Evolutionary conservation across 2,329 filamentous ascomycete species (phyloP).

Genomic region (Magnaporthiopsis incrustans): DNA sequence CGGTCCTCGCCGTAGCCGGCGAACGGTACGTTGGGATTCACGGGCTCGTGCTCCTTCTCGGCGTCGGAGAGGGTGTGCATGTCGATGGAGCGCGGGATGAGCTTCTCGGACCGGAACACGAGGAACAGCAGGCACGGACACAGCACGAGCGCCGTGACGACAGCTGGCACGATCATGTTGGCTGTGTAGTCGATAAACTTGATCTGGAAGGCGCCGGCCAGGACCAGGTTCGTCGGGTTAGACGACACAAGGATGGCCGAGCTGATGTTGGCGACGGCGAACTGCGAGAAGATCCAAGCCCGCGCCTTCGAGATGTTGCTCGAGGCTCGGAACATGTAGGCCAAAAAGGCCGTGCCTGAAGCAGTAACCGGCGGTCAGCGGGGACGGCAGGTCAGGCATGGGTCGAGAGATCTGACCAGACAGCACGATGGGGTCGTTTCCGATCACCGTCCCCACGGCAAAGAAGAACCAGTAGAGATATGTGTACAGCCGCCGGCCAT

Average conservation of each 20-base stretch:
- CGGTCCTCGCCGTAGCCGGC: slow-evolving; percentile 45
- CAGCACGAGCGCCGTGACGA: slow-evolving; percentile 58
- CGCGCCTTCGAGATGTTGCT: slow-evolving; percentile 63
- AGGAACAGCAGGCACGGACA: slow-evolving; percentile 65
- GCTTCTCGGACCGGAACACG: slow-evolving; percentile 54
- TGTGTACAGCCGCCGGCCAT: slow-evolving; percentile 60
- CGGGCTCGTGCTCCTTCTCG: slow-evolving; percentile 43
- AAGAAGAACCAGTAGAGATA: slow-evolving; percentile 71
- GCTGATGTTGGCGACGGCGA: slow-evolving; percentile 63
- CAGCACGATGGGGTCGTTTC: slow-evolving; percentile 68
- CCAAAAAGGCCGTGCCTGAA: slow-evolving; percentile 59
- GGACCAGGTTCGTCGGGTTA: slow-evolving; percentile 68
- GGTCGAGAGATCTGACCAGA: slow-evolving; percentile 26
- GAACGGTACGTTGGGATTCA: slow-evolving; percentile 66
- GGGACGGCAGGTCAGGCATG: too few species aligned
- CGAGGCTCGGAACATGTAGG: slow-evolving; percentile 69
- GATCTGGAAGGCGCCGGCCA: slow-evolving; percentile 64
- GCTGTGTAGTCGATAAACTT: slow-evolving; percentile 67
- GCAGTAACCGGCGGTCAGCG: too few species aligned
- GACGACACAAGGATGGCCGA: slow-evolving; percentile 71
- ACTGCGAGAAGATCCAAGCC: slow-evolving; percentile 68
- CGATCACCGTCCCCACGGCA: slow-evolving; percentile 56
- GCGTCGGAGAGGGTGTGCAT: slow-evolving; percentile 60
- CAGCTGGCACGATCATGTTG: slow-evolving; percentile 68
- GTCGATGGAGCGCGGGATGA: slow-evolving; percentile 58